Percentiles rank a stretch among this genome's conserved stretches.
These are phyloP conservation scores for Lactuca saligna DNA, from an alignment of 129 eudicot genomes.

Conservation along the genomic window DNA sequence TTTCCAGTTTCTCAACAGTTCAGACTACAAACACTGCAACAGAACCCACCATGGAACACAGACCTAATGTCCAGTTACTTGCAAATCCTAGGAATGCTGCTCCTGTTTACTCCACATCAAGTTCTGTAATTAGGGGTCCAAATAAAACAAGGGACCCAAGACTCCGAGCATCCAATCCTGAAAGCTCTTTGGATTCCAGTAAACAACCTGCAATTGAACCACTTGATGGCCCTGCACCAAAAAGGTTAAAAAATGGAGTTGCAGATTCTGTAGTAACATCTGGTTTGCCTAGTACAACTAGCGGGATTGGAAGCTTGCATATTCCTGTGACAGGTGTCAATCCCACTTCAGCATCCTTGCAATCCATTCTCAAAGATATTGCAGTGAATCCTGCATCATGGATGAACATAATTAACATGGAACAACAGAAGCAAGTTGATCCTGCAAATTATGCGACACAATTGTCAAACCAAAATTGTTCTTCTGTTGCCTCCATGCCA, in stretches of 20 bases:
- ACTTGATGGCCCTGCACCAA: conserved; percentile 53
- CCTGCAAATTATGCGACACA: conserved; percentile 38
- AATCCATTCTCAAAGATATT: conserved; percentile 70
- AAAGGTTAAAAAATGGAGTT: conserved; percentile 56
- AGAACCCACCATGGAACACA: conserved; percentile 33
- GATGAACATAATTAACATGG: conserved; percentile 67
- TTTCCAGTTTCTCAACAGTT: conserved; percentile 52
- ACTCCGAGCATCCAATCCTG: conserved; percentile 57
- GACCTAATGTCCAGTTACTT: conserved; percentile 36
- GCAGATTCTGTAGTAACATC: conserved; percentile 28
- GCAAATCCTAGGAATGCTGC: conserved; percentile 33
- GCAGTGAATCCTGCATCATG: conserved; percentile 81
- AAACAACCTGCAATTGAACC: conserved; percentile 41
- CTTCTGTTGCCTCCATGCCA: conserved; percentile 48
- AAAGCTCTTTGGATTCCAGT: conserved; percentile 30
- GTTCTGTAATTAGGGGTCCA: conserved; percentile 39
- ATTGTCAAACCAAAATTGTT: conserved; percentile 37
- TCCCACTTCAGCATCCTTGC: conserved; percentile 53
- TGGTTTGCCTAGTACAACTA: conserved; percentile 26
- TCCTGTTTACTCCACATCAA: conserved; percentile 40
- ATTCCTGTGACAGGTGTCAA: conserved; percentile 36
- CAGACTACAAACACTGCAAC: conserved; percentile 21
- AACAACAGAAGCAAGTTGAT: conserved; percentile 55
- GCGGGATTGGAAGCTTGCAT: conserved; percentile 27
- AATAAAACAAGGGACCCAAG: conserved; percentile 85